These are phyloP conservation scores for Cytospora paraplurivora DNA, from an alignment of 2,329 filamentous ascomycete species.

Conservation along the genomic window DNA sequence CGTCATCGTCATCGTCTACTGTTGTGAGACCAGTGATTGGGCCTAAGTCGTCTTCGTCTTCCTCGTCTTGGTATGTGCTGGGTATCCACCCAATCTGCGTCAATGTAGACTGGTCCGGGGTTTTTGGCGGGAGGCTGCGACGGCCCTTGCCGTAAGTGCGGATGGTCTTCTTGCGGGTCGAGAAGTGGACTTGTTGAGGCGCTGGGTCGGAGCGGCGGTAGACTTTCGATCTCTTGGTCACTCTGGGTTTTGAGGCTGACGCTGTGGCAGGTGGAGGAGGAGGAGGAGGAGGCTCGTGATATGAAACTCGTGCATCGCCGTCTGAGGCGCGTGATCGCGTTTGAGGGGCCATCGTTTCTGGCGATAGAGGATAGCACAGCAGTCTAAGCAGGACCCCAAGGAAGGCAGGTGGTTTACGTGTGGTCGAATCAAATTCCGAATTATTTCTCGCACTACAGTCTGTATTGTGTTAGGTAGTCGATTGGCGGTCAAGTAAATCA, in stretches of 20 bases:
- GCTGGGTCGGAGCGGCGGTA: conserved; percentile 34
- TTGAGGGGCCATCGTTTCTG: conserved; percentile 22
- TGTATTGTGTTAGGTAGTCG: not conserved
- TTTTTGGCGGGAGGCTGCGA: conserved; percentile 16
- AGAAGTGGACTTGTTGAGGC: conserved; percentile 37
- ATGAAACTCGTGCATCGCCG: conserved; percentile 11
- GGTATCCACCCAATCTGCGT: conserved; percentile 37
- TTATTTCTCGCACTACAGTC: not conserved
- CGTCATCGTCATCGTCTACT: conserved; percentile 11
- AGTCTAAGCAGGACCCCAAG: not conserved
- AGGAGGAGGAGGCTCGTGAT: not conserved
- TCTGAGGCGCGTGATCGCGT: conserved; percentile 23
- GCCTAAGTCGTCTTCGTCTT: conserved; percentile 26
- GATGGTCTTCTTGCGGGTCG: conserved; percentile 30
- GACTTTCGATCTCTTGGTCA: conserved; percentile 24
- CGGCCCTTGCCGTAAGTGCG: conserved; percentile 20
- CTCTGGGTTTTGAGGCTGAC: conserved; percentile 2
- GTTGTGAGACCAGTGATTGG: conserved; percentile 7
- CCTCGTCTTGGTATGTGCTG: conserved; percentile 23
- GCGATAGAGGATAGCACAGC: not conserved
- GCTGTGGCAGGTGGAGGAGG: not conserved
- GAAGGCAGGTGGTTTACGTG: not conserved
- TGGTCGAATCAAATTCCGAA: not conserved
- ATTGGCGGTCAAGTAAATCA: not conserved
- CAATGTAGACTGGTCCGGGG: conserved; percentile 38